Conservation (phyloP, 2,329 filamentous ascomycete genomes). For the Pseudopyrenochaeta lycopersici region DNA sequence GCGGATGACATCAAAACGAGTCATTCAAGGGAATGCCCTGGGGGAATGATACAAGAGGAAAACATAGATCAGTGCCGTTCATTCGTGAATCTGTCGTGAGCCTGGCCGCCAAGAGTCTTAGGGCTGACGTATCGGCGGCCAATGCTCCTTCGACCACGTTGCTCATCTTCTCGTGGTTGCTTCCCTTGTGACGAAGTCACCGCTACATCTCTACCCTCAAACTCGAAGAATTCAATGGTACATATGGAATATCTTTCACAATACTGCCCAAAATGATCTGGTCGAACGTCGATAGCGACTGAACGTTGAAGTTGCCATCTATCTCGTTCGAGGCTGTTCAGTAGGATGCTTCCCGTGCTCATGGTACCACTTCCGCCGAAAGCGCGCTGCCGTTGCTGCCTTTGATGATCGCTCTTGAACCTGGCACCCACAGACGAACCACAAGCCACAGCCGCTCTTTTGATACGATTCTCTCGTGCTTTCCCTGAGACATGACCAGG, state of each 20-base stretch:
- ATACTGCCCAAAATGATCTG: neutral
- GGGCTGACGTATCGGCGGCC: slow-evolving; percentile 10
- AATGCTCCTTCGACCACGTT: slow-evolving; percentile 1
- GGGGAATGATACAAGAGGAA: too few relatives aligned
- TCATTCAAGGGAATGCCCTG: too few relatives aligned
- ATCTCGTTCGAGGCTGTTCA: too few relatives aligned
- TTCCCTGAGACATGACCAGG: slow-evolving; percentile 19
- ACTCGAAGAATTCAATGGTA: neutral
- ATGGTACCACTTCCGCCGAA: slow-evolving; percentile 12
- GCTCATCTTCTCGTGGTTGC: neutral
- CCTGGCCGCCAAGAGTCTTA: slow-evolving; percentile 7
- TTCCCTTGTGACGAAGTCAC: neutral
- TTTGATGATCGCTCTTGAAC: slow-evolving; percentile 5
- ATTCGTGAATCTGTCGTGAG: too few relatives aligned
- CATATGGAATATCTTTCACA: neutral
- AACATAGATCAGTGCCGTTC: too few relatives aligned
- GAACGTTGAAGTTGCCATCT: too few relatives aligned
- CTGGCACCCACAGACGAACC: slow-evolving; percentile 9
- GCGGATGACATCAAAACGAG: too few relatives aligned
- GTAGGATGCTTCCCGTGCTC: slow-evolving; percentile 1
- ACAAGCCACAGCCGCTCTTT: slow-evolving; percentile 14
- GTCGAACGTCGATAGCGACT: neutral
- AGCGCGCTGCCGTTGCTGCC: slow-evolving; percentile 8
- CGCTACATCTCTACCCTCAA: too few relatives aligned
- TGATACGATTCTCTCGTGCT: slow-evolving; percentile 10